phyloP scores from a whole-genome alignment of 352 stramenopile species.

The Phytophthora foliorum region DNA sequence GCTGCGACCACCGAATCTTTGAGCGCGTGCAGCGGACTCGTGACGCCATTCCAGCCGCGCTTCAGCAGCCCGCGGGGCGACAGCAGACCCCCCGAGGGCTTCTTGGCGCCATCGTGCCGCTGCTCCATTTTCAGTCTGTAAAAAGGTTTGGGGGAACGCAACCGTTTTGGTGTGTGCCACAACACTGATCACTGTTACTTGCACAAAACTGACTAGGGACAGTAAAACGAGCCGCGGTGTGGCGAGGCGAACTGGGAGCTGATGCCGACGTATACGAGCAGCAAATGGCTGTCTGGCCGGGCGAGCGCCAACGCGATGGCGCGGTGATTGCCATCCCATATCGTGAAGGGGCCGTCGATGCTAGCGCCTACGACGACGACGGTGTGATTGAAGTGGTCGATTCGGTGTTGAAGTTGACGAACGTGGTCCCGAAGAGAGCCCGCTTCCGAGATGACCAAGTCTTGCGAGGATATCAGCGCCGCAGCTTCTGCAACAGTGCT shows the following conservation, averaged over 20 bases:
- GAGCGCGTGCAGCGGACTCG: constrained; percentile 63
- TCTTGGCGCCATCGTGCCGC: constrained; percentile 41
- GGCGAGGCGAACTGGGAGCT: constrained; percentile 31
- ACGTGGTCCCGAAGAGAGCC: constrained; percentile 27
- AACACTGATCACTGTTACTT: not conserved
- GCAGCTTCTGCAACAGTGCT: constrained; percentile 33
- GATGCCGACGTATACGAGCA: constrained; percentile 42
- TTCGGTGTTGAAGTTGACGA: constrained; percentile 35
- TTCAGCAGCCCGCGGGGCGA: constrained; percentile 70
- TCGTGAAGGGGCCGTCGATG: constrained; percentile 43
- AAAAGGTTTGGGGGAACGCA: constrained; percentile 17
- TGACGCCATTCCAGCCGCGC: constrained; percentile 72
- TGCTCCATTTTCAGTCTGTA: constrained; percentile 35
- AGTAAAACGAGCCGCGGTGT: constrained; percentile 35
- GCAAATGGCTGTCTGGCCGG: constrained; percentile 16
- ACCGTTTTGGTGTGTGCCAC: constrained; percentile 5
- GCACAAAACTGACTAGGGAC: constrained; percentile 30
- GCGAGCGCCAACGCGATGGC: constrained; percentile 35
- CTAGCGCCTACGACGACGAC: constrained; percentile 35
- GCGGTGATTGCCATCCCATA: constrained; percentile 51
- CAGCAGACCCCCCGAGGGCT: constrained; percentile 42
- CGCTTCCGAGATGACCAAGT: not conserved
- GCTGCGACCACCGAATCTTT: too few species aligned
- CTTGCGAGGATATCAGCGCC: constrained; percentile 14
- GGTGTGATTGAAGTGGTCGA: constrained; percentile 42